Percentiles rank a stretch among this genome's conserved stretches.
Evolutionary conservation across 2,329 filamentous ascomycete genomes (phyloP).

Genomic region (Mycogone perniciosa): DNA sequence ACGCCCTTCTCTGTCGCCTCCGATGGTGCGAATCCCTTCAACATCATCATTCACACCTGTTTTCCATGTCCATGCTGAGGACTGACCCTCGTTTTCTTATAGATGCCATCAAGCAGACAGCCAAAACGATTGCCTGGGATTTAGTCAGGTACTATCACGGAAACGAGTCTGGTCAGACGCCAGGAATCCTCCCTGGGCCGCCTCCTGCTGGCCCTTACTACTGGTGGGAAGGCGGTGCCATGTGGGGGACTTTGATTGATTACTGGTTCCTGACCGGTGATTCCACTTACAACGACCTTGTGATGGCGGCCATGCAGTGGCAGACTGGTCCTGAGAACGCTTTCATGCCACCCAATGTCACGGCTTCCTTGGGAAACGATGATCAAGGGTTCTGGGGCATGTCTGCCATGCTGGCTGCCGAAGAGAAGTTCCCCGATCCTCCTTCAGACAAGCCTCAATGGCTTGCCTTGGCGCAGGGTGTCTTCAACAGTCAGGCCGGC

Average conservation of each 20-base stretch:
- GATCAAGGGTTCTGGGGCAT: conserved; percentile 64
- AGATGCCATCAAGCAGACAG: conserved; percentile 35
- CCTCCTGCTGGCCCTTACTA: conserved; percentile 46
- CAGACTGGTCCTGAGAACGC: conserved; percentile 47
- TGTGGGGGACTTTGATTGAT: conserved; percentile 58
- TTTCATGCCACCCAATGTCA: conserved; percentile 51
- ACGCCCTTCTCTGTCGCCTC: conserved; percentile 4
- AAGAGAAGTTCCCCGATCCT: conserved; percentile 51
- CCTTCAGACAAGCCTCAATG: conserved; percentile 43
- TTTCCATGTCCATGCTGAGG: conserved; percentile 1
- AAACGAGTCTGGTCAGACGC: conserved; percentile 37
- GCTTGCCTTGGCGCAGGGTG: conserved; percentile 53
- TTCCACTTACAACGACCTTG: conserved; percentile 47
- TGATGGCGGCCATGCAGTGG: conserved; percentile 45
- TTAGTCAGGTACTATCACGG: conserved; percentile 42
- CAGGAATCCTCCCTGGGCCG: conserved; percentile 43
- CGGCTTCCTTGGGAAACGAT: conserved; percentile 52
- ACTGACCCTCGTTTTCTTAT: conserved; percentile 1
- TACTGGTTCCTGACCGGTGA: conserved; percentile 60
- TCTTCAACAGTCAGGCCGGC: conserved; percentile 53
- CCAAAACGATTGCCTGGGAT: conserved; percentile 36
- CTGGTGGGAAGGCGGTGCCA: conserved; percentile 60
- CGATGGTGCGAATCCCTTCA: background rate
- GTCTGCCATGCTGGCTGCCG: conserved; percentile 55
- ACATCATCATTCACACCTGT: background rate